phyloP scores from a whole-genome alignment of 2,329 filamentous ascomycete genomes.

The Botryotinia calthae region DNA sequence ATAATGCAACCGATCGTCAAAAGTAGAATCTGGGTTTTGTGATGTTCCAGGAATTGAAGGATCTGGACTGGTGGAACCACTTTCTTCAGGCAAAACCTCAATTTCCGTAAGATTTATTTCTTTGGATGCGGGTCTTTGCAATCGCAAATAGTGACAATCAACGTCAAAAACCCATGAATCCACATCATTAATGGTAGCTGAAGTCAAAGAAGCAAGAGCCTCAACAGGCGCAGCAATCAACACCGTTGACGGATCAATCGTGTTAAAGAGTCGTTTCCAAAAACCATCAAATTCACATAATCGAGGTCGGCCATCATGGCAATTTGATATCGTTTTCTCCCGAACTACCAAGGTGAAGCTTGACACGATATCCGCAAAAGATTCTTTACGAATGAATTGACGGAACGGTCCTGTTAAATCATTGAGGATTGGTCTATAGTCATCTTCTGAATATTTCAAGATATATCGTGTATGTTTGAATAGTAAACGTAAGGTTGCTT shows the following conservation, averaged over 20 bases:
- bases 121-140: conserved; percentile 36
- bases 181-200: conserved; percentile 53
- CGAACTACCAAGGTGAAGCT: conserved; percentile 48
- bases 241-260: conserved; percentile 52
- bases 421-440: conserved; percentile 22
- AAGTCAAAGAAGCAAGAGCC: conserved; percentile 59
- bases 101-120: neutral
- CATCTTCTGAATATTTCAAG: conserved; percentile 26
- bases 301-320: conserved; percentile 16
- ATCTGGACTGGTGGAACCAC: neutral
- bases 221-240: conserved; percentile 60
- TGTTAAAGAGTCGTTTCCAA: conserved; percentile 55
- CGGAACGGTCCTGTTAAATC: conserved; percentile 34
- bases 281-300: conserved; percentile 37
- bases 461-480: conserved; percentile 54
- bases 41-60: neutral
- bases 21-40: neutral
- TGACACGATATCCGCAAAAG: conserved; percentile 43
- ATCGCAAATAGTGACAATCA: conserved; percentile 57
- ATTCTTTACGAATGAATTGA: conserved; percentile 40
- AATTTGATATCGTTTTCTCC: conserved; percentile 28
- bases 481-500: conserved; percentile 51
- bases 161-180: conserved; percentile 65
- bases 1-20: conserved; percentile 9
- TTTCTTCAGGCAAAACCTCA: neutral